Percentiles rank a stretch among this genome's conserved stretches.
Conservation (phyloP, 345 rosid species). For the Eutrema japonicum region DNA sequence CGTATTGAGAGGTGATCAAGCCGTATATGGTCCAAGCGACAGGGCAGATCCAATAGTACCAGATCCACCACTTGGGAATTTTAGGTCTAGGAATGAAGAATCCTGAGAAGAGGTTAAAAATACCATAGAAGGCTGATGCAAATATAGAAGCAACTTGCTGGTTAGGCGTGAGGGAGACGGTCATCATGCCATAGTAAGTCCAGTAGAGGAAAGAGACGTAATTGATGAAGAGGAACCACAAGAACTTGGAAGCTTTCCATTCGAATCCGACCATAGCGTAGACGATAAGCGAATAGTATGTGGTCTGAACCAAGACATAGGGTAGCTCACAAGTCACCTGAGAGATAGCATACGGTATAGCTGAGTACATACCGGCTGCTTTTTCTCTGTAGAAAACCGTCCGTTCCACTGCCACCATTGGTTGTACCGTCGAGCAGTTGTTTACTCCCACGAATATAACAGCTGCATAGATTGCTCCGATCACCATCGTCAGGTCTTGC, state of each 20-base stretch:
- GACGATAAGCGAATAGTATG: slow-evolving; percentile 68
- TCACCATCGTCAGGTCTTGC: slow-evolving; percentile 56
- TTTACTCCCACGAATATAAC: slow-evolving; percentile 67
- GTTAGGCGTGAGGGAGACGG: slow-evolving; percentile 83
- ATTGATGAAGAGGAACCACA: slow-evolving; percentile 75
- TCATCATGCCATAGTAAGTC: slow-evolving; percentile 97
- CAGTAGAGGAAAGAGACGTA: slow-evolving; percentile 89
- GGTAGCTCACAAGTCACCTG: slow-evolving; percentile 72
- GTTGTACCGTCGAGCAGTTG: slow-evolving; percentile 74
- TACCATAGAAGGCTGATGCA: slow-evolving; percentile 70
- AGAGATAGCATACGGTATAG: slow-evolving; percentile 68
- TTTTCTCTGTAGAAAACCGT: slow-evolving; percentile 72
- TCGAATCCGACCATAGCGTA: slow-evolving; percentile 74
- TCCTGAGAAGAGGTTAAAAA: slow-evolving; percentile 85
- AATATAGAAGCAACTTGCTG: slow-evolving; percentile 81
- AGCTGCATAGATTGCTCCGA: slow-evolving; percentile 69
- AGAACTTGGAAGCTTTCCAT: slow-evolving; percentile 75
- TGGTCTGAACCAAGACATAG: slow-evolving; percentile 65
- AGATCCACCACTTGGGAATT: slow-evolving; percentile 87
- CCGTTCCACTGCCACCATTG: slow-evolving; percentile 68
- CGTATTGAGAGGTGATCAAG: slow-evolving; percentile 65
- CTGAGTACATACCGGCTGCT: slow-evolving; percentile 79
- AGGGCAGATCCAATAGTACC: slow-evolving; percentile 93
- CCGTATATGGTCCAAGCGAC: slow-evolving; percentile 83
- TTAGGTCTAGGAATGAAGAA: slow-evolving; percentile 86